phyloP scores from a whole-genome alignment of 1,284 basidiomycete genomes.

The Cryptococcus sp. region DNA sequence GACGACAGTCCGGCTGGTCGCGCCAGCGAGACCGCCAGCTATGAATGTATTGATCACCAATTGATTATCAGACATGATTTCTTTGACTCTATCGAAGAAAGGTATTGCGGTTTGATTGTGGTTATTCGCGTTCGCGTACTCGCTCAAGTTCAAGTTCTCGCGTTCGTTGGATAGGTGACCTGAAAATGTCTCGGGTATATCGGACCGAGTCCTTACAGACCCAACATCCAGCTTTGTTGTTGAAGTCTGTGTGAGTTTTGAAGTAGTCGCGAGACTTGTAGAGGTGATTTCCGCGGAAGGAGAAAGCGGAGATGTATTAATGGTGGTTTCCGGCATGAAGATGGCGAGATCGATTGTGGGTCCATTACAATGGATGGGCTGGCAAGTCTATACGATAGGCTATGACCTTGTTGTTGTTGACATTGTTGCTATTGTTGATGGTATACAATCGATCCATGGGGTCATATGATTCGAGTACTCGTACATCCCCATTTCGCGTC shows the following conservation, averaged over 20 bases:
- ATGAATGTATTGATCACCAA: constrained; percentile 44
- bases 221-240: not conserved
- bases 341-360: no score
- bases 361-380: no score
- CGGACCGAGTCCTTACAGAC: no score
- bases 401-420: no score
- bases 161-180: not conserved
- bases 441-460: no score
- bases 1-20: constrained; percentile 79
- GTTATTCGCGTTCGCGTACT: not conserved
- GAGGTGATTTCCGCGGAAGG: not conserved
- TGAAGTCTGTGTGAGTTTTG: not conserved
- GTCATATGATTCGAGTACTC: no score
- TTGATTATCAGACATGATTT: constrained; percentile 35
- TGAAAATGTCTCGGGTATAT: no score
- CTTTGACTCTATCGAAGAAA: constrained; percentile 14
- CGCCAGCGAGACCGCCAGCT: constrained; percentile 47
- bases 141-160: not conserved
- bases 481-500: no score
- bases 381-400: no score
- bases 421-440: no score
- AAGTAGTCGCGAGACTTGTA: not conserved
- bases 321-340: not conserved
- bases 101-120: no score
- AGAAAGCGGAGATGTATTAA: not conserved